phyloP scores from a whole-genome alignment of 164 flowering plant species.

The Chloranthus sessilifolius region DNA sequence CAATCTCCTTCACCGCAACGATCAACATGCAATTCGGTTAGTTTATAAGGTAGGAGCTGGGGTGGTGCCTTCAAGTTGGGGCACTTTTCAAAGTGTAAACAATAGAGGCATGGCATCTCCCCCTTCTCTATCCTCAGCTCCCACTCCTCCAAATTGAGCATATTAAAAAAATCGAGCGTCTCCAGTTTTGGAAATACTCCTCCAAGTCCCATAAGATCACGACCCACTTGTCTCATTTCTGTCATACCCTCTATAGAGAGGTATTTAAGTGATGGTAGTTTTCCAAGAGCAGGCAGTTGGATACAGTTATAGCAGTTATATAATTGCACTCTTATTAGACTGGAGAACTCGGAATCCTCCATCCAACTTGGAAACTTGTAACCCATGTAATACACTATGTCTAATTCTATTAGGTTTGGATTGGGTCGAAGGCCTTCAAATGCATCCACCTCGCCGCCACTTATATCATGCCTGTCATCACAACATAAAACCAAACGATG shows the following conservation, averaged over 20 bases:
- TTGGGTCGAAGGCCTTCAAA: constrained; percentile 3
- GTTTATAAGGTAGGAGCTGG: background rate
- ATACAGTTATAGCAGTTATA: background rate
- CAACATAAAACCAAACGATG: background rate
- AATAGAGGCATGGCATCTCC: constrained; percentile 1
- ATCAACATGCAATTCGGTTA: background rate
- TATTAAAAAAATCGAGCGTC: background rate
- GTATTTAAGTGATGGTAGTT: constrained; percentile 2
- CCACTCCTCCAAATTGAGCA: constrained; percentile 4
- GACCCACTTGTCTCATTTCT: constrained; percentile 1
- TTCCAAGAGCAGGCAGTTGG: background rate
- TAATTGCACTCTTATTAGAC: background rate
- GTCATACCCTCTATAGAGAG: background rate
- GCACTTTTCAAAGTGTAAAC: background rate
- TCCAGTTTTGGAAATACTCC: constrained; percentile 4
- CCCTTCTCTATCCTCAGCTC: background rate
- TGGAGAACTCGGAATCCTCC: background rate
- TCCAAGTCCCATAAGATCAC: background rate
- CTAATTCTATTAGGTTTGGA: background rate
- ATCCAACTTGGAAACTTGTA: constrained; percentile 3
- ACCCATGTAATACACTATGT: background rate
- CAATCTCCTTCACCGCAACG: background rate
- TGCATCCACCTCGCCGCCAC: background rate
- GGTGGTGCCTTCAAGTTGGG: constrained; percentile 1
- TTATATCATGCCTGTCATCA: background rate